These are phyloP conservation scores for Dovyalis caffra DNA, from an alignment of 345 rosid genomes.

Conservation along the genomic window DNA sequence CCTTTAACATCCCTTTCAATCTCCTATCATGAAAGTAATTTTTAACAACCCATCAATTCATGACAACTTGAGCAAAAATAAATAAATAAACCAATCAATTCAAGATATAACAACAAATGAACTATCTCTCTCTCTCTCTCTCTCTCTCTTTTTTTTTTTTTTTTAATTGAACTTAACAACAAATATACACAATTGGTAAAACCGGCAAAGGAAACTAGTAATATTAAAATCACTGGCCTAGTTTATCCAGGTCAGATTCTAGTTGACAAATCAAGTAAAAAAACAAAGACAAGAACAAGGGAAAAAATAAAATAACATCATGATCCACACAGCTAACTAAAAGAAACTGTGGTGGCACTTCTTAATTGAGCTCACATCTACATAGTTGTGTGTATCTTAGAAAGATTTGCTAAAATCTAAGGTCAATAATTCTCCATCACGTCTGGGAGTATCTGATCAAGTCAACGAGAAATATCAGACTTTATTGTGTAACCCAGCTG, in stretches of 20 bases:
- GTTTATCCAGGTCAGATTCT: slow-evolving; percentile 17
- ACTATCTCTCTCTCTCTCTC: not conserved
- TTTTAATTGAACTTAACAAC: not conserved
- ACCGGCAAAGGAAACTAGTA: slow-evolving; percentile 16
- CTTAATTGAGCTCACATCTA: slow-evolving; percentile 27
- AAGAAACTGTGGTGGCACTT: slow-evolving; percentile 22
- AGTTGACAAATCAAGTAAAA: slow-evolving; percentile 3
- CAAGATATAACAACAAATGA: not conserved
- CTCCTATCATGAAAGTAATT: slow-evolving; percentile 31
- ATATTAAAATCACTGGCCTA: slow-evolving; percentile 12
- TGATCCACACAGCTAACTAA: slow-evolving; percentile 21
- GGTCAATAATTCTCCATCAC: not conserved
- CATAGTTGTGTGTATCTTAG: slow-evolving; percentile 8
- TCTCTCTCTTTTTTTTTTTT: not conserved
- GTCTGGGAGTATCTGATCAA: not conserved
- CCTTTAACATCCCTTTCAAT: slow-evolving; percentile 22
- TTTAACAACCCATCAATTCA: slow-evolving; percentile 33
- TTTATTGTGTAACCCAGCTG: slow-evolving; percentile 51
- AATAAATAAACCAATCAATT: slow-evolving; percentile 35
- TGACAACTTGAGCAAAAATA: no score
- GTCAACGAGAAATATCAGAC: slow-evolving; percentile 57
- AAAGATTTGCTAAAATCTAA: slow-evolving; percentile 11
- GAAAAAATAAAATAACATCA: slow-evolving; percentile 7
- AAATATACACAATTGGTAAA: not conserved
- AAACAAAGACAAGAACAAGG: not conserved